Evolutionary conservation across 75 land plant species (phyloP).

Genomic region (Cupressus sempervirens): DNA sequence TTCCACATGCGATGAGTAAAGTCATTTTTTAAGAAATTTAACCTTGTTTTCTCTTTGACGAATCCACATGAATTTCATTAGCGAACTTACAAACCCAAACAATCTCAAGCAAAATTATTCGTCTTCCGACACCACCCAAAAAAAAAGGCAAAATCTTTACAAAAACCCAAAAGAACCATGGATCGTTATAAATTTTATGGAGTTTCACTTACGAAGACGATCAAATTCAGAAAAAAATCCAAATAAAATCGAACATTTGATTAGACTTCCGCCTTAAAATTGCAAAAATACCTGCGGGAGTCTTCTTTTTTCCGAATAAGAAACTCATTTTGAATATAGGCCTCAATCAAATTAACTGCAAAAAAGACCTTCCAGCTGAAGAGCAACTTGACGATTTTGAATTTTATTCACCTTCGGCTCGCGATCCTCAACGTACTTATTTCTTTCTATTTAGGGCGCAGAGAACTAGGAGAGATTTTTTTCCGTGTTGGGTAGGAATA

Average conservation of each 20-base stretch:
- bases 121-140: background rate
- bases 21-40: background rate
- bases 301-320: slow-evolving; percentile 76
- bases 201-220: background rate
- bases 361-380: background rate
- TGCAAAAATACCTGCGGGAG: slow-evolving; percentile 63
- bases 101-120: background rate
- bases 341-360: background rate
- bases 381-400: background rate
- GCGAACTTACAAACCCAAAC: background rate
- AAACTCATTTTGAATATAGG: slow-evolving; percentile 37
- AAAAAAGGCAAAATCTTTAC: background rate
- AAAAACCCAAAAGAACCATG: background rate
- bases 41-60: background rate
- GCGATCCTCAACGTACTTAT: background rate
- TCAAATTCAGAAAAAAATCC: background rate
- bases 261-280: background rate
- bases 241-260: background rate
- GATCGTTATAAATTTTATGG: background rate
- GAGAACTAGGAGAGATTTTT: too few species aligned
- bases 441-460: background rate
- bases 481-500: too few species aligned
- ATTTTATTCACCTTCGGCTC: background rate
- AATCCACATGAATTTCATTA: background rate
- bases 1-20: background rate